Conservation (phyloP, 2,329 filamentous ascomycete species). For the Talaromyces verruculosus region DNA sequence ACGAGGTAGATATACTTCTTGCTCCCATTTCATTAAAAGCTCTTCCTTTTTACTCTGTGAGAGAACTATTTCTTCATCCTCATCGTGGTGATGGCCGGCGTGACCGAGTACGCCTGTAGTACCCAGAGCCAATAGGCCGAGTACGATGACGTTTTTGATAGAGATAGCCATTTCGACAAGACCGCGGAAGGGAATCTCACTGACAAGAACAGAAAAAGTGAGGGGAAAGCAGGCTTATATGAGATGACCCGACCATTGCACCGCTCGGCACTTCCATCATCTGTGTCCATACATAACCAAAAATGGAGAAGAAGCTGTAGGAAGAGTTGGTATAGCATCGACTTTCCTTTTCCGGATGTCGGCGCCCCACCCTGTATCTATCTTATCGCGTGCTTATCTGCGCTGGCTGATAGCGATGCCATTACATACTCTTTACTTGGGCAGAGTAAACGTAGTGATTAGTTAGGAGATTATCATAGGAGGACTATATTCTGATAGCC, state of each 20-base stretch:
- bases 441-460: background rate
- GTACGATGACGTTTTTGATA: slow-evolving; percentile 24
- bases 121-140: slow-evolving; percentile 34
- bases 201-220: background rate
- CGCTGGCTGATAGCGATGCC: background rate
- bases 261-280: background rate
- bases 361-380: background rate
- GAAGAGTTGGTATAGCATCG: slow-evolving; percentile 12
- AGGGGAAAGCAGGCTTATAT: background rate
- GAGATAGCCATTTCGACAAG: slow-evolving; percentile 24
- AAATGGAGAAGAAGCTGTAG: background rate
- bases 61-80: slow-evolving; percentile 40
- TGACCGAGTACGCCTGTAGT: slow-evolving; percentile 28
- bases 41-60: slow-evolving; percentile 43
- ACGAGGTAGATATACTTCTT: slow-evolving; percentile 39
- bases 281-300: background rate
- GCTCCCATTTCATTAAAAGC: slow-evolving; percentile 49
- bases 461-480: background rate
- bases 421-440: background rate
- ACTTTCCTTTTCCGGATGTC: slow-evolving; percentile 20
- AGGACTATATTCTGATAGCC: background rate
- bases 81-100: slow-evolving; percentile 40
- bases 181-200: background rate
- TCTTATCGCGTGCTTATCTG: slow-evolving; percentile 15
- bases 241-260: background rate